Conservation (phyloP, 2,329 filamentous ascomycete species). For the Ophiostoma perfectum region DNA sequence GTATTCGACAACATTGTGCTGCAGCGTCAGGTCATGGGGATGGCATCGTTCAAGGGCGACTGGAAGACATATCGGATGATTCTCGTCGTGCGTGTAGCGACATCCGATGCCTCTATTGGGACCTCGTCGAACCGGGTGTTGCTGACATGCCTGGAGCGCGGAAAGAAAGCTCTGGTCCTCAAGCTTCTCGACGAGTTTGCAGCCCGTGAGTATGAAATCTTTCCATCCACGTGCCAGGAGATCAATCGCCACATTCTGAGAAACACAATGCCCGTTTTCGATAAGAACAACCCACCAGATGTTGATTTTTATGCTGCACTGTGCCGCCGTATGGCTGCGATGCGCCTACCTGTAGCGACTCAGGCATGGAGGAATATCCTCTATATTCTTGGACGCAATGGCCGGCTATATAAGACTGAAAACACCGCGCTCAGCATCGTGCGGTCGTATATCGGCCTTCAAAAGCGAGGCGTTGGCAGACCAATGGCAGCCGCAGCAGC, state of each 20-base stretch:
- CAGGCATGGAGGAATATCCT: conserved; percentile 43
- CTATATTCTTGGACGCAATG: conserved; percentile 40
- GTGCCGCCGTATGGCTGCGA: conserved; percentile 36
- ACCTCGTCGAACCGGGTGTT: conserved; percentile 35
- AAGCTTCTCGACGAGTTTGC: conserved; percentile 38
- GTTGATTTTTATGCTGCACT: conserved; percentile 34
- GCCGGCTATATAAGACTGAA: conserved; percentile 43
- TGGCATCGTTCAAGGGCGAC: conserved; percentile 36
- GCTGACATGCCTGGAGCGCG: conserved; percentile 29
- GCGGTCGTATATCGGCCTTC: conserved; percentile 32
- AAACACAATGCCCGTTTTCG: conserved; percentile 28
- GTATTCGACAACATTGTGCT: conserved; percentile 46
- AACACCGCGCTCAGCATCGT: conserved; percentile 41
- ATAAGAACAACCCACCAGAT: conserved; percentile 25
- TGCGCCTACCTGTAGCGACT: conserved; percentile 39
- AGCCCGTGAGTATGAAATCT: conserved; percentile 33
- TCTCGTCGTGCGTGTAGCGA: conserved; percentile 39
- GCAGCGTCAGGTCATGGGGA: conserved; percentile 38
- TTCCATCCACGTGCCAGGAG: conserved; percentile 28
- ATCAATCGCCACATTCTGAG: conserved; percentile 32
- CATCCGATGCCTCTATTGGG: conserved; percentile 31
- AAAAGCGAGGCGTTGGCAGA: neutral
- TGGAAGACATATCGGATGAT: conserved; percentile 42
- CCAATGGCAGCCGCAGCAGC: neutral
- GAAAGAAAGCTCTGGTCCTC: conserved; percentile 29